Base-by-base conservation (phyloP, 2,329 filamentous ascomycete genomes). In the Fusarium anthophilum region DNA sequence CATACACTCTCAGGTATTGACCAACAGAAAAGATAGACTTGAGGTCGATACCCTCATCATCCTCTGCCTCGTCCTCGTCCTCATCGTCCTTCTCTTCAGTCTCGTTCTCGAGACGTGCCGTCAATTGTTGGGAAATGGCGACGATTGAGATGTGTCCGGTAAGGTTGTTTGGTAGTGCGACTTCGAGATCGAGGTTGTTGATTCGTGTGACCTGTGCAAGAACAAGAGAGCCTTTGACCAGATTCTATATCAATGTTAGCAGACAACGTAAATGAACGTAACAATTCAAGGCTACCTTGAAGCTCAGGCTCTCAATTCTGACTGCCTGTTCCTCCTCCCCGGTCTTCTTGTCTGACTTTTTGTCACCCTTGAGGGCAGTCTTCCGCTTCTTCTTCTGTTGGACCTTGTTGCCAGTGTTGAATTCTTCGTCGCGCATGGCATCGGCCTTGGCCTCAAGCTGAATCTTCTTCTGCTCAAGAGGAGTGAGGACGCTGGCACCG, bases 391-490 rank as follows among this genome's bases (percentile, higher is more conserved):
- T 92, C 81, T 88, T 90, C 76, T 79, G 83, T 58, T 78, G 76
- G 18, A 77, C 69, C 70, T 88, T 86, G 35, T 83, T 80, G 48
- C 84, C 83, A 64, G 87, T 87, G 57, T 86, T 84, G 54, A 89
- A 90, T 76, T 92, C 89, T 77, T 97, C 92, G 83, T 98, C 96
- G 80, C 96, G 96, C 44, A 97, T 86, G 45, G 95, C 96, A 86
- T 99, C 96, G 77, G 93, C 92, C 80, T 93, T 96, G 51, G 96
- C 96, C 83, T 98, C 93, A 66, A 97, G 92, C 79, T 96, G 93
- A 72, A 99, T 98, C 83, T 98, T 94, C 85, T 98, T 98, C 81
- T 97, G 93, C 82, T 99, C 96, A 58, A 99, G 86, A 26, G 96
- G 95, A 5, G 96, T 98, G 80, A 99, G 86, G 59, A 98, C 88